phyloP scores from a whole-genome alignment of 2,329 filamentous ascomycete genomes.

The Colletotrichum lentis region DNA sequence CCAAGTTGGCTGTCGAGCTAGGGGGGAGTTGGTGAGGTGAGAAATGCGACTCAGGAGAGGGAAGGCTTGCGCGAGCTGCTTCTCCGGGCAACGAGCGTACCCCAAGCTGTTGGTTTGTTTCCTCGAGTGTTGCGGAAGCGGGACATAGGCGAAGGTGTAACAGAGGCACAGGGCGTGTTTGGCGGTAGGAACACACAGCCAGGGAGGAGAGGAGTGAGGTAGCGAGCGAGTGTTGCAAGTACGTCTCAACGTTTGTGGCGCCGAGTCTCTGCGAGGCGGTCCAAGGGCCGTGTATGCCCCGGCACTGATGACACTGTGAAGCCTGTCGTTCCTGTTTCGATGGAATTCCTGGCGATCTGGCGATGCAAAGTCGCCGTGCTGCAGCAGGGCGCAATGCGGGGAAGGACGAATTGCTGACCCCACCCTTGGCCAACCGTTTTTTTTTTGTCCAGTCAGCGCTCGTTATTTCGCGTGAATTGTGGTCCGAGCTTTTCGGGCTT shows the following conservation, averaged over 20 bases:
- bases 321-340: constrained; percentile 6
- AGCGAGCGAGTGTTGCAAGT: constrained; percentile 20
- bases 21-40: not conserved
- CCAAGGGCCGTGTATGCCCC: constrained; percentile 6
- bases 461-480: not conserved
- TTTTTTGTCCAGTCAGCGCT: constrained; percentile 5
- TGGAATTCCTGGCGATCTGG: constrained; percentile 9
- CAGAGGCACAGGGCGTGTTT: constrained; percentile 22
- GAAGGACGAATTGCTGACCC: constrained; percentile 26
- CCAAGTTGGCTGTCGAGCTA: constrained; percentile 8
- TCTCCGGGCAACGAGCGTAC: not conserved
- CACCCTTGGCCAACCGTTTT: not conserved
- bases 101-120: not conserved
- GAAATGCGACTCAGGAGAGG: not conserved
- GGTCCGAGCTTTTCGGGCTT: constrained; percentile 26
- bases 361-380: constrained; percentile 16
- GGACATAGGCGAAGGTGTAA: constrained; percentile 3
- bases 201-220: not conserved
- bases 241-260: constrained; percentile 28
- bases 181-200: not conserved
- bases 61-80: not conserved
- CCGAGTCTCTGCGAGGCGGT: not conserved
- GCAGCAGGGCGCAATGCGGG: constrained; percentile 31
- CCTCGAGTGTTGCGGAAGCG: not conserved
- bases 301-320: not conserved